Conservation (phyloP, 345 rosid genomes). For the Arabidopsis suecica region DNA sequence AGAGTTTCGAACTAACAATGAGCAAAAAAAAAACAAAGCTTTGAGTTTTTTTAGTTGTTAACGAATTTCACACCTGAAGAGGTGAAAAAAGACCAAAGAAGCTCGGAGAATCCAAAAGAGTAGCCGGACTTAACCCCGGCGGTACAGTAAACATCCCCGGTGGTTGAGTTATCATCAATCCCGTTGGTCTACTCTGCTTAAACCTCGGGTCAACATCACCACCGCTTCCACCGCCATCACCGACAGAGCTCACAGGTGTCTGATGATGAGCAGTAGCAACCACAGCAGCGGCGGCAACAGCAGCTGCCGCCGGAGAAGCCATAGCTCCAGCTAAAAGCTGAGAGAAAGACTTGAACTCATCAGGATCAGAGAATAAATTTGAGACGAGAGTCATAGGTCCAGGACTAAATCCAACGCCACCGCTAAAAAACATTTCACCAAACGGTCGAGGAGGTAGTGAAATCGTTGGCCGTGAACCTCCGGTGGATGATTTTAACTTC, state of each 20-base stretch:
- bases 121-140: slow-evolving; percentile 59
- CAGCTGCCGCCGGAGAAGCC: slow-evolving; percentile 60
- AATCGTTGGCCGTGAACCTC: slow-evolving; percentile 56
- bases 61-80: slow-evolving; percentile 52
- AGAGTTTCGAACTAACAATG: slow-evolving; percentile 4
- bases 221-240: slow-evolving; percentile 31
- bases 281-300: slow-evolving; percentile 35
- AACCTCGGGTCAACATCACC: slow-evolving; percentile 52
- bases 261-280: slow-evolving; percentile 42
- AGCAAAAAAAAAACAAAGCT: background rate
- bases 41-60: background rate
- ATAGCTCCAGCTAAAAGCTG: slow-evolving; percentile 86
- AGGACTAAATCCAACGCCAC: slow-evolving; percentile 72
- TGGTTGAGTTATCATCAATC: slow-evolving; percentile 54
- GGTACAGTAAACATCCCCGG: slow-evolving; percentile 59
- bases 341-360: slow-evolving; percentile 75
- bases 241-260: slow-evolving; percentile 34
- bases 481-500: slow-evolving; percentile 43
- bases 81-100: slow-evolving; percentile 71
- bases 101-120: slow-evolving; percentile 71
- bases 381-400: slow-evolving; percentile 93
- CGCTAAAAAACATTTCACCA: slow-evolving; percentile 51
- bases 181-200: slow-evolving; percentile 55
- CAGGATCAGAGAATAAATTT: slow-evolving; percentile 67
- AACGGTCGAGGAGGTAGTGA: slow-evolving; percentile 65